These are phyloP conservation scores for Solanum rostratum DNA, from an alignment of 257 asterid species.

Conservation along the genomic window DNA sequence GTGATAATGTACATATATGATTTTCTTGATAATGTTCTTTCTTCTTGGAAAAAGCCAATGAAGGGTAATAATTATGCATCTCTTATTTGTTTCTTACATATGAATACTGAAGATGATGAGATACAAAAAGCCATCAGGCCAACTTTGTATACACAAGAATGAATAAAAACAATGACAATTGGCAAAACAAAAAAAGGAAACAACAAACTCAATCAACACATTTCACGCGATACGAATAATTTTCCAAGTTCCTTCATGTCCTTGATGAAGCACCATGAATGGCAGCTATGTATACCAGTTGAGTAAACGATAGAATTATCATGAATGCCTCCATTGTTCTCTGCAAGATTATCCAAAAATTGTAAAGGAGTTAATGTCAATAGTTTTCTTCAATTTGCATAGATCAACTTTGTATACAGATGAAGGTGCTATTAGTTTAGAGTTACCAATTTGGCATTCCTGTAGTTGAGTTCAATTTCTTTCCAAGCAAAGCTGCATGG, in stretches of 20 bases:
- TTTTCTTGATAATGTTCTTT: not conserved
- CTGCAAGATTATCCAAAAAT: slow-evolving; percentile 21
- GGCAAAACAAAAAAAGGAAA: not conserved
- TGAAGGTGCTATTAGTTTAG: not conserved
- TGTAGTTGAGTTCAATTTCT: slow-evolving; percentile 45
- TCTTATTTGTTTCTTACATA: not conserved
- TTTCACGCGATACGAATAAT: not conserved
- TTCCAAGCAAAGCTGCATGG: slow-evolving; percentile 66
- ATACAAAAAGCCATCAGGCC: not conserved
- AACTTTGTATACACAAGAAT: slow-evolving; percentile 2
- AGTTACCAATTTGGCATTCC: slow-evolving; percentile 68
- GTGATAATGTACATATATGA: not conserved
- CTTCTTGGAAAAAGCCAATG: not conserved
- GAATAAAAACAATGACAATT: not conserved
- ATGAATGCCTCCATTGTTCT: slow-evolving; percentile 92
- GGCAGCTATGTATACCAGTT: slow-evolving; percentile 56
- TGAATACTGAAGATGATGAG: not conserved
- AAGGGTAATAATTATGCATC: not conserved
- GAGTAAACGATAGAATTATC: slow-evolving; percentile 69
- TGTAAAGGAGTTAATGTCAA: not conserved
- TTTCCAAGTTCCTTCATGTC: slow-evolving; percentile 17
- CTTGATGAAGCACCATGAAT: slow-evolving; percentile 53
- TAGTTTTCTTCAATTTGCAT: not conserved
- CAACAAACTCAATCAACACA: slow-evolving; percentile 3
- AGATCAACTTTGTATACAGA: not conserved